Base-by-base conservation (phyloP, 495 filamentous ascomycete genomes). In the Echria macrotheca region DNA sequence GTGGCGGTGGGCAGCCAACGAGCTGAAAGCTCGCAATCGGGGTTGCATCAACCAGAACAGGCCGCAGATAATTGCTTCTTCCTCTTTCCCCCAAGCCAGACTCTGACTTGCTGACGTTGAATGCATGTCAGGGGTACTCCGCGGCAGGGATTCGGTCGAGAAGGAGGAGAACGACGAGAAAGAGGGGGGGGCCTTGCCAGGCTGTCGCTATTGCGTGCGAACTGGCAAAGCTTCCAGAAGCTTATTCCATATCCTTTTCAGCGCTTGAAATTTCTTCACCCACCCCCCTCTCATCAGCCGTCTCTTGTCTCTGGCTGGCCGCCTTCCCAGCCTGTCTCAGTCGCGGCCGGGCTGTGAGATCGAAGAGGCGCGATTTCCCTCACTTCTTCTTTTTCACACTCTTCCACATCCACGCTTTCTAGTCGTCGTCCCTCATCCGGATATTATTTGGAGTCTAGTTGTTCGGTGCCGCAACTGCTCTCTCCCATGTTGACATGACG, bases 21-120 rank as follows among this genome's bases (percentile, higher is more conserved):
- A 48, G 46, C 33, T 29, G 35, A 19, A 28, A 19, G 46, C 46
- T 48, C 33, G 46, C 46, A 48, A 48, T 48, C 46, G 15, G 46
- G 46, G 46, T 39, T 39, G 46, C 46, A 48, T 48, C 42, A 32
- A 32, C 25, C 42, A 29, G 8, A 14, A 26, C 26, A 32, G 42
- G 12, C 24, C 25, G 17, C 42, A 44, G 42, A 44, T 29, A 44
- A 44, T 44, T 44, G 24, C 42, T 44, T 44, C 42, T 44, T 44
- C 14, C 25, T 18, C 42, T n/a, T n/a, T n/a, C n/a, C 42, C 26
- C 14, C 42, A 14, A 18, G n/a, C 26, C 42, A 24, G 32, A 44
- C 42, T 44, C 25, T 32, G 42, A 22, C 25, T 32, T 31, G 26
- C 42, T 44, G 42, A 32, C 25, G 26, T 15, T 31, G 25, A 19